Evolutionary conservation across 495 filamentous ascomycete species (phyloP).

Genomic region (Aspergillus ellipticus): DNA sequence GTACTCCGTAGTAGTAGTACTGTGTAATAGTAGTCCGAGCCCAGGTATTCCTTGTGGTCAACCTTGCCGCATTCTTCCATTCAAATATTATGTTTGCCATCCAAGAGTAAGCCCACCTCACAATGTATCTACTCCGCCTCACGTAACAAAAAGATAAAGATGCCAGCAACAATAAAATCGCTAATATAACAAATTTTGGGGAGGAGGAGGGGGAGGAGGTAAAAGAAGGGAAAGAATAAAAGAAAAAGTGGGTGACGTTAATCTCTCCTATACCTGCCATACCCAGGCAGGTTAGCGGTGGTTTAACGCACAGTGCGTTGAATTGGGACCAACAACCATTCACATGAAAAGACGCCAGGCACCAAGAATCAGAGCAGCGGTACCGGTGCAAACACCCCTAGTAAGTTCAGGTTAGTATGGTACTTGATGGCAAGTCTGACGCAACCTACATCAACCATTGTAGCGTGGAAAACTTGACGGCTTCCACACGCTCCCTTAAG

Average conservation of each 20-base stretch:
- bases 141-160: not conserved
- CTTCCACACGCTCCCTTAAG: constrained; percentile 85
- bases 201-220: too few relatives aligned
- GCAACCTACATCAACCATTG: constrained; percentile 84
- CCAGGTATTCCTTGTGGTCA: not conserved
- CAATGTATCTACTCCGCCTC: not conserved
- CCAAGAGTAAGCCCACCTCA: not conserved
- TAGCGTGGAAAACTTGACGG: constrained; percentile 94
- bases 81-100: not conserved
- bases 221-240: not conserved
- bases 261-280: not conserved
- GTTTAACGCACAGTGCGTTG: too few relatives aligned
- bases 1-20: too few relatives aligned
- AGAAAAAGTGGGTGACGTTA: not conserved
- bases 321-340: constrained; percentile 5
- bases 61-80: not conserved
- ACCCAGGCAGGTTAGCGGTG: not conserved
- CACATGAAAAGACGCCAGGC: constrained; percentile 85
- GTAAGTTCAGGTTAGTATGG: constrained; percentile 24
- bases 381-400: constrained; percentile 88
- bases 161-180: not conserved
- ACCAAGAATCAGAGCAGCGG: constrained; percentile 90
- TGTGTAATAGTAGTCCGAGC: too few relatives aligned
- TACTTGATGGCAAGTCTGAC: not conserved
- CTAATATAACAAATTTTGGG: not conserved